These are phyloP conservation scores for Lachnellula subtilissima DNA, from an alignment of 2,329 filamentous ascomycete species.

Conservation along the genomic window DNA sequence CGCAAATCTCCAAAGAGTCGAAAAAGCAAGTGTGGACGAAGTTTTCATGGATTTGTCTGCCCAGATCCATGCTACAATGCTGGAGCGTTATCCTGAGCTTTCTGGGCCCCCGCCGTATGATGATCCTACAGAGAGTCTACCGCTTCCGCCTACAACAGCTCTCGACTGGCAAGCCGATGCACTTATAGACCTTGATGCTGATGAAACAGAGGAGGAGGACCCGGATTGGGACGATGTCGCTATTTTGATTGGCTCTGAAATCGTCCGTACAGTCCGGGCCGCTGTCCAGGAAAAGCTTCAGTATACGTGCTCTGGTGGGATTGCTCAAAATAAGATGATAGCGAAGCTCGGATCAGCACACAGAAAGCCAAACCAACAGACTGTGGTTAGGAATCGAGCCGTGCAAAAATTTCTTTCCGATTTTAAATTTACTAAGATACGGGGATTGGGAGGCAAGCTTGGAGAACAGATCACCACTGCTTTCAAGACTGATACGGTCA, in stretches of 20 bases:
- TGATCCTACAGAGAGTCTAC: constrained; percentile 65
- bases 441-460: constrained; percentile 91
- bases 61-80: constrained; percentile 69
- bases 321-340: constrained; percentile 90
- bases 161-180: constrained; percentile 81
- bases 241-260: constrained; percentile 81
- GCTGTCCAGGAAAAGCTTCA: constrained; percentile 64
- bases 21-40: constrained; percentile 95
- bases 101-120: constrained; percentile 63
- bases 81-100: constrained; percentile 74
- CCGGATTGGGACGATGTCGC: constrained; percentile 96
- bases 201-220: constrained; percentile 69
- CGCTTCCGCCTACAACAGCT: constrained; percentile 65
- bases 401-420: constrained; percentile 71
- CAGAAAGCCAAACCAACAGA: constrained; percentile 93
- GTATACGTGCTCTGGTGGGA: constrained; percentile 88
- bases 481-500: constrained; percentile 76
- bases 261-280: constrained; percentile 70
- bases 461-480: constrained; percentile 78
- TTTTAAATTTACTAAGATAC: constrained; percentile 92
- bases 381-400: constrained; percentile 84
- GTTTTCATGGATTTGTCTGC: constrained; percentile 90
- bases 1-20: constrained; percentile 62
- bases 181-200: constrained; percentile 71
- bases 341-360: constrained; percentile 88